Base-by-base conservation (phyloP, 2,329 filamentous ascomycete species). In the Didymella exigua region DNA sequence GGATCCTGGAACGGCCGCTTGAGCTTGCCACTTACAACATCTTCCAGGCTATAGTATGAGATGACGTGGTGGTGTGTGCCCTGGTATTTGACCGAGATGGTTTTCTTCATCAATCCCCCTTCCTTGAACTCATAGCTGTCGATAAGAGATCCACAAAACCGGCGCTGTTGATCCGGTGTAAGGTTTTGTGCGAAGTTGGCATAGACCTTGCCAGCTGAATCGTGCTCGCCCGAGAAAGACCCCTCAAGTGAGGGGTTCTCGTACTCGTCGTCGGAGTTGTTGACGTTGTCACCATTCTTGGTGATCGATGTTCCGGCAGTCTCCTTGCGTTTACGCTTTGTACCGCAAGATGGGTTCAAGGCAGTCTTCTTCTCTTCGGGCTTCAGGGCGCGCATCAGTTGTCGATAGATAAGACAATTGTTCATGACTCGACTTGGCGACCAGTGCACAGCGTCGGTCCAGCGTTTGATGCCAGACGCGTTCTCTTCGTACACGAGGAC, bases 401-500 rank as follows among this genome's bases (percentile, higher is more conserved):
- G 90, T 26, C 91, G 86, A 69, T 96, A 96, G 63, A 96, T 85
- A 37, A 96, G 82, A 65, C 91, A 96, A 71, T 95, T 95, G 54
- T 88, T 89, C 42, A 93, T 80, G 42, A 96, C 93, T 14, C 89
- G 87, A 74, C 88, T 96, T 0, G 93, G 93, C 64, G 90, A 96
- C 93, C 93, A 97, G 6, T 89, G 88, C 10, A 93, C 86, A 13
- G 93, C 92, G 65, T 97, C 93, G 0, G 92, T 96, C 93, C 93
- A 97, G 51, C 93, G 84, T 78, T 96, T 96, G 77, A 96, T 96
- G 5, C 91, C 91, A 0, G 92, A 96, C 0, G 90, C 88, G 58
- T 91, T 88, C 73, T 96, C 91, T 69, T 96, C 91, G 74, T 96
- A 97, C 62, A 96, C 90, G 76, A 96, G 95, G 41, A 96, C 85